Evolutionary conservation across 192 early-diverging fungal genomes (phyloP).

Genomic region (Rhizophagus clarus): DNA sequence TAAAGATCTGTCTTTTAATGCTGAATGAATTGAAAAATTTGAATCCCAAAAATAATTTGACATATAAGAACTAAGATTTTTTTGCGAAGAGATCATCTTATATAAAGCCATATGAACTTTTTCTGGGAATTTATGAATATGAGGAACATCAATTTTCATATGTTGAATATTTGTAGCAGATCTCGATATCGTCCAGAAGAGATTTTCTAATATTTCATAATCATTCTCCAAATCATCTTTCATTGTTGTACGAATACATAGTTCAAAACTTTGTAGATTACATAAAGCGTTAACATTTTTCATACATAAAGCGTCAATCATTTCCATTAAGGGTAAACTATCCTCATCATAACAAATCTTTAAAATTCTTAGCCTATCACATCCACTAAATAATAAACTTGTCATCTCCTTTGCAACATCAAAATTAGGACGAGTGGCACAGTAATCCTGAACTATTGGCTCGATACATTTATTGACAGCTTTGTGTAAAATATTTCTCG

Average conservation of each 20-base stretch:
- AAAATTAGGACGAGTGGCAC: neutral
- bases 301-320: neutral
- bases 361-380: neutral
- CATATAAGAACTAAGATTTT: neutral
- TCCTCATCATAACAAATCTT: neutral
- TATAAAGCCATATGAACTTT: neutral
- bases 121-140: neutral
- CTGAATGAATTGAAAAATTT: neutral
- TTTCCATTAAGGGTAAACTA: neutral
- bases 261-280: neutral
- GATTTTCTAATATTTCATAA: neutral
- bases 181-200: neutral
- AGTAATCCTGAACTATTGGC: neutral
- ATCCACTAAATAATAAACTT: neutral
- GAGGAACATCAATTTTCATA: neutral
- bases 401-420: neutral
- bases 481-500: constrained; percentile 4
- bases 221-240: neutral
- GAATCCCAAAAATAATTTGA: constrained; percentile 21
- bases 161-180: constrained; percentile 19
- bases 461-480: constrained; percentile 8
- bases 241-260: neutral
- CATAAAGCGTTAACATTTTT: neutral
- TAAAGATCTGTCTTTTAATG: neutral
- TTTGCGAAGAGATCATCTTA: neutral